A percentile compares a stretch with the other conserved stretches of the same genome.
These are phyloP conservation scores for Neofusicoccum laricinum DNA, from an alignment of 2,329 filamentous ascomycete genomes.

Conservation along the genomic window DNA sequence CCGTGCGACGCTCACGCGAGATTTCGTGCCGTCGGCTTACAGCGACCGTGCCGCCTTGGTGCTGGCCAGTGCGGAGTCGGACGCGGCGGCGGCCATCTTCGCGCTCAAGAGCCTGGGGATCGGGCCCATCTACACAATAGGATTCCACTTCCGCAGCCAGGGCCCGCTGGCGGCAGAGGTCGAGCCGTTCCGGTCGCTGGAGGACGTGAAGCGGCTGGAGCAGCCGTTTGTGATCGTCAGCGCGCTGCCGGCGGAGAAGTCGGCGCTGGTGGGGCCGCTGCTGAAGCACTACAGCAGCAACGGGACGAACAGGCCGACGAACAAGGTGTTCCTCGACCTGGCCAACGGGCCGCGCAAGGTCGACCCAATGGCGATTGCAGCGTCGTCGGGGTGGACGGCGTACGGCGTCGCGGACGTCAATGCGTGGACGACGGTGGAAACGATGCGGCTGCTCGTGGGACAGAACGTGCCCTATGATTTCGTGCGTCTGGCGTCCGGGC, in stretches of 20 bases:
- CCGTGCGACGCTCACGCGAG: conserved; percentile 73
- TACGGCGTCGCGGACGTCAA: conserved; percentile 78
- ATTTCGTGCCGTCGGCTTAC: conserved; percentile 81
- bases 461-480: conserved; percentile 89
- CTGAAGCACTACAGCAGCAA: conserved; percentile 61
- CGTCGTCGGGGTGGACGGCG: conserved; percentile 72
- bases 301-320: conserved; percentile 18
- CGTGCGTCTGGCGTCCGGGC: conserved; percentile 68
- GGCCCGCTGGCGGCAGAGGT: conserved; percentile 62
- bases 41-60: conserved; percentile 72
- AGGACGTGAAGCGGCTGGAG: conserved; percentile 76
- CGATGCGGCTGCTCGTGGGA: conserved; percentile 71
- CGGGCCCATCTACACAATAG: conserved; percentile 78
- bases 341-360: conserved; percentile 63
- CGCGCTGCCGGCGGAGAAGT: conserved; percentile 74
- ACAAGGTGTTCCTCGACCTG: conserved; percentile 77
- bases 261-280: conserved; percentile 72
- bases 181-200: conserved; percentile 64
- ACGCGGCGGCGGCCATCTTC: conserved; percentile 76
- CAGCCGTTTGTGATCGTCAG: conserved; percentile 80
- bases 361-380: conserved; percentile 57
- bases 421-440: conserved; percentile 82
- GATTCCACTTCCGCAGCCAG: conserved; percentile 62
- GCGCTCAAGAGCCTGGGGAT: conserved; percentile 73
- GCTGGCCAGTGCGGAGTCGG: conserved; percentile 68